Conservation (phyloP, 768 basidiomycete species). For the Leccinum truebloodii region DNA sequence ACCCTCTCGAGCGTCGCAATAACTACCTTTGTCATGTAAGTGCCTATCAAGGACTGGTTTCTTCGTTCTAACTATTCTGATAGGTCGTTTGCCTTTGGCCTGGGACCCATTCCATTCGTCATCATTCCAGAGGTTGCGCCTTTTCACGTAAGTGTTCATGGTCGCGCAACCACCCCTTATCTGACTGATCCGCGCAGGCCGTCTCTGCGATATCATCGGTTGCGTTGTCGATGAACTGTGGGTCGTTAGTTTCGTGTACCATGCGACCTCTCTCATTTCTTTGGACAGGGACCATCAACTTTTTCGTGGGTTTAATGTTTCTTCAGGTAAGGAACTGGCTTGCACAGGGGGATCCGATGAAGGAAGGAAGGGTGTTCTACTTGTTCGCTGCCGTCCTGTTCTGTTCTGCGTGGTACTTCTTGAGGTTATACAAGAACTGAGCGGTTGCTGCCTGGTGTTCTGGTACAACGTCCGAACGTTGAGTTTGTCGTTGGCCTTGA, state of each 20-base stretch:
- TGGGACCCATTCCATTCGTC: constrained; percentile 92
- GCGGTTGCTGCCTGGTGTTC: background rate
- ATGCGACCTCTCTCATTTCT: constrained; percentile 2
- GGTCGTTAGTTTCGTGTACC: constrained; percentile 22
- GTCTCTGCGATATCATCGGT: constrained; percentile 81
- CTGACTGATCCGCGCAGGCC: constrained; percentile 44
- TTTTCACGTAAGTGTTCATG: constrained; percentile 53
- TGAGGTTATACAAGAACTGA: constrained; percentile 29
- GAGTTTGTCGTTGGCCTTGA: background rate
- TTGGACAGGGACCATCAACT: constrained; percentile 76
- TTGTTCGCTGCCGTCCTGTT: constrained; percentile 67
- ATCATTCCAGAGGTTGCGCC: constrained; percentile 91
- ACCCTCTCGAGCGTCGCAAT: constrained; percentile 73
- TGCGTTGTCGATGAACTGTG: constrained; percentile 72
- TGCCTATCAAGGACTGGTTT: constrained; percentile 18
- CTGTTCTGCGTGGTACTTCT: constrained; percentile 24
- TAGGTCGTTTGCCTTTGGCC: constrained; percentile 85
- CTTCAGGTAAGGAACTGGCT: constrained; percentile 80
- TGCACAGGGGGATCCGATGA: constrained; percentile 53
- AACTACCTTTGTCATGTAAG: constrained; percentile 75
- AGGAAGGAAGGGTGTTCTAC: constrained; percentile 89
- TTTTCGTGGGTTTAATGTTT: constrained; percentile 81
- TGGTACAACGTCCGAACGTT: background rate
- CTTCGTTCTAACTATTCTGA: constrained; percentile 2
- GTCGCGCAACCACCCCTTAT: background rate